Evolutionary conservation across 2,329 filamentous ascomycete genomes (phyloP).

Genomic region (Ilyonectria destructans): DNA sequence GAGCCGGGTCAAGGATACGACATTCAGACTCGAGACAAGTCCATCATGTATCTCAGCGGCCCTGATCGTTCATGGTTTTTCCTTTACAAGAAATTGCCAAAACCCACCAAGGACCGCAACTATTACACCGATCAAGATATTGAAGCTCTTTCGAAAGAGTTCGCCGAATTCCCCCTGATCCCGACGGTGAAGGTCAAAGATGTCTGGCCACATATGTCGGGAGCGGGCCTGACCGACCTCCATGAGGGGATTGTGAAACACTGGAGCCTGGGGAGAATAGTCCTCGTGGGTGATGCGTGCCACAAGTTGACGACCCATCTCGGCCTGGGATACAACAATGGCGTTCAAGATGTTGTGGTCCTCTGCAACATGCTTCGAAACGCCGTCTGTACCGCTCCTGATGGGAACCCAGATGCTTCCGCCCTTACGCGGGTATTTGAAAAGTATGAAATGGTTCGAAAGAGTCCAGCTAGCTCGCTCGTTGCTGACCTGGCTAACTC

Average conservation of each 20-base stretch:
- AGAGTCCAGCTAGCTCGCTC: neutral
- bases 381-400: neutral
- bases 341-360: constrained; percentile 24
- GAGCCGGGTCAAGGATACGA: constrained; percentile 47
- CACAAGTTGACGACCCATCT: constrained; percentile 55
- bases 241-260: constrained; percentile 53
- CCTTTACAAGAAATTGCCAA: constrained; percentile 52
- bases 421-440: neutral
- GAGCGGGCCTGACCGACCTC: constrained; percentile 47
- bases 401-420: neutral
- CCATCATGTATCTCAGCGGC: constrained; percentile 52
- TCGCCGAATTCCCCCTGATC: constrained; percentile 16
- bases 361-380: constrained; percentile 17
- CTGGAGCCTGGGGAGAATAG: constrained; percentile 49
- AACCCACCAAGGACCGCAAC: constrained; percentile 1
- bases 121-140: constrained; percentile 20
- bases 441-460: neutral
- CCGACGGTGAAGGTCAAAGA: constrained; percentile 22
- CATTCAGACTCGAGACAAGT: constrained; percentile 46
- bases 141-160: constrained; percentile 2
- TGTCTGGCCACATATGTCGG: constrained; percentile 1
- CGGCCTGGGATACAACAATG: constrained; percentile 51
- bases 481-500: neutral
- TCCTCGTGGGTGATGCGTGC: constrained; percentile 54
- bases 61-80: constrained; percentile 53